A percentile compares a stretch with the other conserved stretches of the same genome.
phyloP scores from a whole-genome alignment of 371 early-diverging fungal genomes.

The Syncephalis plumigaleata region DNA sequence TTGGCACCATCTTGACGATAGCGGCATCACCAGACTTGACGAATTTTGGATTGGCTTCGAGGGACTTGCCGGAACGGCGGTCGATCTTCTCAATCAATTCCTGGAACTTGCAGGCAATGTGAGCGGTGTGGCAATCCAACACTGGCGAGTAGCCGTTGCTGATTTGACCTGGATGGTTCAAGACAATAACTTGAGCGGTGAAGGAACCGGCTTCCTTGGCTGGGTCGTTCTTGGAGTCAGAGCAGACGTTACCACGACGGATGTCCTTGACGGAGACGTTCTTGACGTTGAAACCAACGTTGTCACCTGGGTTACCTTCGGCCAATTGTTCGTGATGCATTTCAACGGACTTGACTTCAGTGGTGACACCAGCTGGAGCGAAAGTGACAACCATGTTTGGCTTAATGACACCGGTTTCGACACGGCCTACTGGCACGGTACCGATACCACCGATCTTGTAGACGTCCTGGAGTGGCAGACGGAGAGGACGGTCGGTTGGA shows the following conservation, averaged over 20 bases:
- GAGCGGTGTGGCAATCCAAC: slow-evolving; percentile 93
- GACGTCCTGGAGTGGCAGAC: slow-evolving; percentile 93
- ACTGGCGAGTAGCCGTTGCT: slow-evolving; percentile 81
- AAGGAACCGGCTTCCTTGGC: slow-evolving; percentile 87
- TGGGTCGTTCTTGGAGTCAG: slow-evolving; percentile 94
- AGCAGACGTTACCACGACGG: slow-evolving; percentile 93
- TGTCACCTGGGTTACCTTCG: slow-evolving; percentile 94
- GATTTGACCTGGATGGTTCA: slow-evolving; percentile 95
- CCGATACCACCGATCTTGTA: slow-evolving; percentile 98
- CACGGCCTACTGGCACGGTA: slow-evolving; percentile 92
- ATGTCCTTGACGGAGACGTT: slow-evolving; percentile 92
- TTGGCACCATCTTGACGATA: slow-evolving; percentile 86
- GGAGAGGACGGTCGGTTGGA: slow-evolving; percentile 88
- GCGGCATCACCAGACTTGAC: slow-evolving; percentile 90
- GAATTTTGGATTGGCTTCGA: slow-evolving; percentile 82
- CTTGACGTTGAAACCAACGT: slow-evolving; percentile 97
- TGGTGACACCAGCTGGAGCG: slow-evolving; percentile 71
- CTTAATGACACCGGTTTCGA: slow-evolving; percentile 91
- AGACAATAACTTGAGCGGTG: slow-evolving; percentile 87
- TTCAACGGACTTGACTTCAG: slow-evolving; percentile 96
- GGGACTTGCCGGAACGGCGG: slow-evolving; percentile 85
- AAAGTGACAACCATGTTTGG: slow-evolving; percentile 86
- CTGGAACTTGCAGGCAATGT: slow-evolving; percentile 88
- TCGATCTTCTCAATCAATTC: slow-evolving; percentile 90
- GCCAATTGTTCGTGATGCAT: slow-evolving; percentile 93